Conservation (phyloP, 805 yeast genomes). For the Lipomyces kockii region DNA sequence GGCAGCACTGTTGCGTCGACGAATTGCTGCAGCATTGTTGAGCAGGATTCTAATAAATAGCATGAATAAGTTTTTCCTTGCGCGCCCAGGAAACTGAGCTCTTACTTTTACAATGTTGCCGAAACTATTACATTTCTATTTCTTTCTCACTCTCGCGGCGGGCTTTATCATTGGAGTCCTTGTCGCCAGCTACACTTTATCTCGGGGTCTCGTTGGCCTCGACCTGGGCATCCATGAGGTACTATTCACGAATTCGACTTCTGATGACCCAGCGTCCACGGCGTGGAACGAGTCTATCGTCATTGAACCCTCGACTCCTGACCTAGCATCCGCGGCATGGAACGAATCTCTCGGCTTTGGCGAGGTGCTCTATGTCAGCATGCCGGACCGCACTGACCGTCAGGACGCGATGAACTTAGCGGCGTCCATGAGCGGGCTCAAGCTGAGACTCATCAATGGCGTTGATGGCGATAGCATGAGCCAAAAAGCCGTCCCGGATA, state of each 20-base stretch:
- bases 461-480: conserved; percentile 18
- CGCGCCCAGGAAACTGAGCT: no score
- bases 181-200: background rate
- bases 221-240: background rate
- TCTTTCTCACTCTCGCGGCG: conserved; percentile 4
- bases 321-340: conserved; percentile 6
- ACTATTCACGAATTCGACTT: background rate
- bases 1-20: no score
- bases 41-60: no score
- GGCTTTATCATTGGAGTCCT: conserved; percentile 1
- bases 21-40: no score
- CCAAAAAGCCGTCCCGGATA: conserved; percentile 18
- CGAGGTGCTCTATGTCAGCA: conserved; percentile 19
- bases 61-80: no score
- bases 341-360: conserved; percentile 29
- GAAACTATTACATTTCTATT: background rate
- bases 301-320: background rate
- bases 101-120: background rate
- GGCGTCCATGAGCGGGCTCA: conserved; percentile 22
- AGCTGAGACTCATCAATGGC: conserved; percentile 16
- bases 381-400: conserved; percentile 28
- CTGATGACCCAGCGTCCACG: background rate
- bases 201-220: background rate
- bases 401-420: conserved; percentile 19
- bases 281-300: conserved; percentile 7